These are phyloP conservation scores for Ascochyta koolunga DNA, from an alignment of 2,329 filamentous ascomycete genomes.

Conservation along the genomic window DNA sequence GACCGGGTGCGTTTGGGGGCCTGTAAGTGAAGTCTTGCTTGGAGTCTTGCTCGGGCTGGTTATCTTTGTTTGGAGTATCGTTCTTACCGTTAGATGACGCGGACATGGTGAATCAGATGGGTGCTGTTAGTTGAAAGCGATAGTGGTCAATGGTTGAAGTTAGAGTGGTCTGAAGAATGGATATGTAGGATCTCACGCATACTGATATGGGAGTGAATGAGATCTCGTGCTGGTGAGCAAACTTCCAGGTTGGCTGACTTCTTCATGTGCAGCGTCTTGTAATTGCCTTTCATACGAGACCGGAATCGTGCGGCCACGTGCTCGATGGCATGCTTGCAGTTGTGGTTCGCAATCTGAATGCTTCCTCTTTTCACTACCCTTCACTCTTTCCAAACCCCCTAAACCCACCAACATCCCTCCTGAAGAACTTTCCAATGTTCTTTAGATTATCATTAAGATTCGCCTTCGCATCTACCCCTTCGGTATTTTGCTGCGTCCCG, in stretches of 20 bases:
- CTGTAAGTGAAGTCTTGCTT: neutral
- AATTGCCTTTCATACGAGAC: no score
- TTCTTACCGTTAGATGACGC: neutral
- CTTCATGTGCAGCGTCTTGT: no score
- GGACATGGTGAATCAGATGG: neutral
- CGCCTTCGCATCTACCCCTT: conserved; percentile 55
- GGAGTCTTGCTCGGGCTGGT: neutral
- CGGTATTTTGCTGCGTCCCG: conserved; percentile 39
- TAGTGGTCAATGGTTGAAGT: no score
- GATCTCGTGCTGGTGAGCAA: no score
- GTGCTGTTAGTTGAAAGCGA: no score
- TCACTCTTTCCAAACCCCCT: conserved; percentile 46
- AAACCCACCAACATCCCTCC: conserved; percentile 73
- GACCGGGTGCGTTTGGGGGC: neutral
- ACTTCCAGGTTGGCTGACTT: no score
- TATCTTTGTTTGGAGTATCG: neutral
- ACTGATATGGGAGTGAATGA: no score
- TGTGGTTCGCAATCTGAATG: neutral
- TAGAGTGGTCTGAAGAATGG: no score
- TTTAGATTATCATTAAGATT: conserved; percentile 92
- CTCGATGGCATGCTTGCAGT: neutral
- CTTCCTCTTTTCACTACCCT: conserved; percentile 16
- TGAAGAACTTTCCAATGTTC: conserved; percentile 96
- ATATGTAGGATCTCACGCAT: no score
- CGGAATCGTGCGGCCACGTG: neutral